Evolutionary conservation across 1,139 yeast species (phyloP), one percentile per base, ranked within the genome.

Genomic region (Debaryomyces fabryi): DNA sequence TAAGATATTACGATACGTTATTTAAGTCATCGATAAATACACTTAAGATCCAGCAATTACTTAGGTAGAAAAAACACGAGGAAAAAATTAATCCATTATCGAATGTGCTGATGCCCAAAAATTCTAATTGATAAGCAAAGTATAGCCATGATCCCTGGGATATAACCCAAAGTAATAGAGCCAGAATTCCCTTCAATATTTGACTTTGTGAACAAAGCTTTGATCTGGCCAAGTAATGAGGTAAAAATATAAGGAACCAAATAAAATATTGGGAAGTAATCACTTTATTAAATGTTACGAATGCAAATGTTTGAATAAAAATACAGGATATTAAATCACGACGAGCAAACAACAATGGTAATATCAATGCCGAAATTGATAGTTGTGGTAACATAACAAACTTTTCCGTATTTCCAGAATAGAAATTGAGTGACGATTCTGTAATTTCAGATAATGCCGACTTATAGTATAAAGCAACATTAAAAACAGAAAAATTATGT

Each of bases 251-350:
- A 60, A 93, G 71, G 64, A 86, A 91, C 97, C 99, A 93, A 57
- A 92, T 83, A 65, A 93, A 93, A 66, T 93, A 93, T 61, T 86
- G 95, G 0, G 97, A 89, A 0, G 99, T 93, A 59, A 96, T 88
- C 32, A 93, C 98, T 68, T 93, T 93, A 72, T 93, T 93, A 70
- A 86, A 90, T 1, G 95, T 78, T 32, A 92, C 97, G 70, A 93
- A 93, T 25, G 90, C 80, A 65, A 90, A 86, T 1, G 99, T 93
- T 67, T 92, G 98, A n/a, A 91, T 64, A 61, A 92, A 89, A 54
- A 90, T 66, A 18, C 91, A 80, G 38, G 86, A 78, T n/a, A 83
- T 65, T 25, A 87, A 60, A 50, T 84, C 82, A 15, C 62, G 63
- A 39, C 74, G 68, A 2, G 87, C 83, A 59, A 83, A 78, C 10